A percentile compares a stretch with the other conserved stretches of the same genome.
phyloP scores from a whole-genome alignment of 768 basidiomycete species.

The Scleroderma bovista region DNA sequence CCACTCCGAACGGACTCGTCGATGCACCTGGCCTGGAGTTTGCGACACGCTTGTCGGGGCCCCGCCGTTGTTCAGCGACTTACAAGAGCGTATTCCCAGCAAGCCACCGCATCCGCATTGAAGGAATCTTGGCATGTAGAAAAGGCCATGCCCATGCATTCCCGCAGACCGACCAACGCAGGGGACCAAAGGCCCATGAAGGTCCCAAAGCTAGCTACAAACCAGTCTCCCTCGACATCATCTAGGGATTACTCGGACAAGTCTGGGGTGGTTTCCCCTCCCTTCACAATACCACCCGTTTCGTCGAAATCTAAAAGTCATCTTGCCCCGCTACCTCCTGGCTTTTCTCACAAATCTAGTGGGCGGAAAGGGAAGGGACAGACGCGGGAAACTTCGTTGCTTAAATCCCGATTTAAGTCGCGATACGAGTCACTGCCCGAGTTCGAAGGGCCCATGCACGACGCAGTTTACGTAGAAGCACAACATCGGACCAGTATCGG shows the following conservation, averaged over 20 bases:
- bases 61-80: slow-evolving; percentile 22
- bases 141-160: slow-evolving; percentile 16
- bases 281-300: slow-evolving; percentile 24
- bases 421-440: slow-evolving; percentile 4
- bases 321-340: background rate
- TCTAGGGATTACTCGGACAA: slow-evolving; percentile 9
- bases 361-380: slow-evolving; percentile 4
- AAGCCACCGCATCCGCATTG: slow-evolving; percentile 23
- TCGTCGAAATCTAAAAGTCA: slow-evolving; percentile 15
- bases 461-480: slow-evolving; percentile 27
- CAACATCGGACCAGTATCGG: slow-evolving; percentile 14
- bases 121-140: slow-evolving; percentile 19
- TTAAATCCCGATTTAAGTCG: background rate
- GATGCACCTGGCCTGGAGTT: background rate
- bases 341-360: background rate
- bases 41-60: slow-evolving; percentile 47
- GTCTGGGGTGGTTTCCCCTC: slow-evolving; percentile 12
- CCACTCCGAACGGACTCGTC: slow-evolving; percentile 8
- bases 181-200: slow-evolving; percentile 14
- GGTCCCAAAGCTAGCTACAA: slow-evolving; percentile 5
- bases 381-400: background rate
- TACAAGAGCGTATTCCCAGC: slow-evolving; percentile 46
- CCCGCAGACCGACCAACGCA: slow-evolving; percentile 1
- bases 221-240: background rate
- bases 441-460: slow-evolving; percentile 32